Evolutionary conservation across 192 early-diverging fungal species (phyloP), one percentile per base, ranked within the genome.

Genomic region (Helicostylum pulchrum): DNA sequence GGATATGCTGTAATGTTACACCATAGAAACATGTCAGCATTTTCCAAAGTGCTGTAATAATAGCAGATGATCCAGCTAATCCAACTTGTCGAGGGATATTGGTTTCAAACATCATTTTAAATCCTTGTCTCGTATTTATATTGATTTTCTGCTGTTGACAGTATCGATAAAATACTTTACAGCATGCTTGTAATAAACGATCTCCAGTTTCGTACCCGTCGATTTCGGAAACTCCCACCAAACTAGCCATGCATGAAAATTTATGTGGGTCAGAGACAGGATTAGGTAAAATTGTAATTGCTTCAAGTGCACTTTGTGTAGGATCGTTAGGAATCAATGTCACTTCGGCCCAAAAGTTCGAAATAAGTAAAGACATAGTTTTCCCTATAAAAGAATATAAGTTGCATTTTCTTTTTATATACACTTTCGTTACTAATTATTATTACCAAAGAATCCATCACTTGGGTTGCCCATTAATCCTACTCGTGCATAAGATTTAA

Each of bases 401-500:
- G 23, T 45, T 2, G 14, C 36, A 30, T 15, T 30, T 61, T 12
- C 17, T 11, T 34, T 10, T 61, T 17, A n/a, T n/a, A n/a, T n/a
- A n/a, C n/a, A n/a, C n/a, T 48, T 26, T 51, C 9, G 4, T 21
- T 4, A 14, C 7, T 43, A n/a, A n/a, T 19, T 19, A 14, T 55
- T 10, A 31, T 55, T 64, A 58, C 86, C 86, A 55, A 74, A 81
- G 61, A 83, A 88, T 4, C 87, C 87, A 72, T 88, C 85, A 57
- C 71, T 79, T 0, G 87, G 87, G 53, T 88, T 88, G 5, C 87
- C 87, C 66, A 88, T 76, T 8, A 88, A 63, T 2, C 87, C 87
- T 19, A 87, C 72, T 8, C 87, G 75, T 5, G 87, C 87, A 73
- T 83, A 66, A 15, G 76, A 70, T 19, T 58, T 48, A 4, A 65